Conservation (phyloP, 106 monocot species). For the Dioscorea zingiberensis region DNA sequence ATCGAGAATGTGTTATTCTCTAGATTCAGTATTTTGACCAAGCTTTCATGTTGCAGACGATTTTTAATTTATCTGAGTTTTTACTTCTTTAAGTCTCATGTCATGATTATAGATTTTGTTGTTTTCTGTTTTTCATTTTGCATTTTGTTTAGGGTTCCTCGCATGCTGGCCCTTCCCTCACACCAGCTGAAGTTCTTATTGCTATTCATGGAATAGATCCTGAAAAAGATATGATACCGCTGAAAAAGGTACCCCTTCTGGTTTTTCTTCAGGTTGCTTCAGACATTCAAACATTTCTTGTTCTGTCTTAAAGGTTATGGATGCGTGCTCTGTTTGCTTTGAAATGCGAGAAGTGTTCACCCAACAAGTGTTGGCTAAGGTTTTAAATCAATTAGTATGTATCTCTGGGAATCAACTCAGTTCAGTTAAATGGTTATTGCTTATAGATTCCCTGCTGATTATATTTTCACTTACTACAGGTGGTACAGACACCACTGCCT, state of each 20-base stretch:
- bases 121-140: background rate
- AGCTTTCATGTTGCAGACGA: no score
- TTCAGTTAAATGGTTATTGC: background rate
- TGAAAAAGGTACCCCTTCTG: slow-evolving; percentile 64
- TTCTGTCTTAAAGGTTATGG: slow-evolving; percentile 56
- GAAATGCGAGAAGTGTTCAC: slow-evolving; percentile 83
- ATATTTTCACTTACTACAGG: slow-evolving; percentile 33
- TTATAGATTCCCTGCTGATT: background rate
- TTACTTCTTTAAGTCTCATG: background rate
- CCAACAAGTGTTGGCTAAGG: slow-evolving; percentile 92
- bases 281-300: background rate
- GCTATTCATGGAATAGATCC: slow-evolving; percentile 91
- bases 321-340: slow-evolving; percentile 93
- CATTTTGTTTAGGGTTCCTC: slow-evolving; percentile 35
- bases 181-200: slow-evolving; percentile 82
- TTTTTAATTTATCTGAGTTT: no score
- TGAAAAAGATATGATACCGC: slow-evolving; percentile 66
- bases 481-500: slow-evolving; percentile 96
- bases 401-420: slow-evolving; percentile 8
- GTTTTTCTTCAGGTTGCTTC: slow-evolving; percentile 1
- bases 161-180: slow-evolving; percentile 40
- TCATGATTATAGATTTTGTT: background rate
- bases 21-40: no score
- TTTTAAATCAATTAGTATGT: slow-evolving; percentile 85
- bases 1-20: no score